These are phyloP conservation scores for Avena eriantha DNA, from an alignment of 176 grass and related monocot species.

Conservation along the genomic window DNA sequence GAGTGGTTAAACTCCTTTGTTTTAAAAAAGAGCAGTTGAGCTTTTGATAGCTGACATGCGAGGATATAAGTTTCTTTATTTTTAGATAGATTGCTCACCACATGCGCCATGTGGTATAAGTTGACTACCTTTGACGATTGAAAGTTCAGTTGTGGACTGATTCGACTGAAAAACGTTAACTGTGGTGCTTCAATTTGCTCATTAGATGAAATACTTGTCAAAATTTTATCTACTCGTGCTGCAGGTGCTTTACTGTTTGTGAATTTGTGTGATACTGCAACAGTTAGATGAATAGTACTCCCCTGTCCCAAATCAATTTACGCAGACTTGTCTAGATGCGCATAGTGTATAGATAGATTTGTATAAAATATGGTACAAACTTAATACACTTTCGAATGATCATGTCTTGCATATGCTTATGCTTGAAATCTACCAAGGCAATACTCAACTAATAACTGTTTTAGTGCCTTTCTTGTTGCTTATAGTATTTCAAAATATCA, in stretches of 20 bases:
- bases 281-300: too few relatives aligned
- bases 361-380: too few relatives aligned
- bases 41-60: neutral
- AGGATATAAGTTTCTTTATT: neutral
- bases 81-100: too few relatives aligned
- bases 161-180: neutral
- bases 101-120: neutral
- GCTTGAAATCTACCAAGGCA: neutral
- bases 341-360: too few relatives aligned
- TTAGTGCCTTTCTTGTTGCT: neutral
- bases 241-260: too few relatives aligned
- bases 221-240: too few relatives aligned
- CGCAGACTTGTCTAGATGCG: too few relatives aligned
- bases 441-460: slow-evolving; percentile 3
- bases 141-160: neutral
- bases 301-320: too few relatives aligned
- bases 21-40: neutral
- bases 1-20: neutral
- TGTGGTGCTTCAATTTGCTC: neutral
- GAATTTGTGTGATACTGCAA: too few relatives aligned
- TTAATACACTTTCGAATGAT: too few relatives aligned
- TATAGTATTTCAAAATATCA: neutral
- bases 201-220: too few relatives aligned
- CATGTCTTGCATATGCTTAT: too few relatives aligned
- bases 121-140: neutral